Percentiles rank a stretch among this genome's conserved stretches.
Conservation (phyloP, 768 basidiomycete genomes). For the Podaxis sp. region DNA sequence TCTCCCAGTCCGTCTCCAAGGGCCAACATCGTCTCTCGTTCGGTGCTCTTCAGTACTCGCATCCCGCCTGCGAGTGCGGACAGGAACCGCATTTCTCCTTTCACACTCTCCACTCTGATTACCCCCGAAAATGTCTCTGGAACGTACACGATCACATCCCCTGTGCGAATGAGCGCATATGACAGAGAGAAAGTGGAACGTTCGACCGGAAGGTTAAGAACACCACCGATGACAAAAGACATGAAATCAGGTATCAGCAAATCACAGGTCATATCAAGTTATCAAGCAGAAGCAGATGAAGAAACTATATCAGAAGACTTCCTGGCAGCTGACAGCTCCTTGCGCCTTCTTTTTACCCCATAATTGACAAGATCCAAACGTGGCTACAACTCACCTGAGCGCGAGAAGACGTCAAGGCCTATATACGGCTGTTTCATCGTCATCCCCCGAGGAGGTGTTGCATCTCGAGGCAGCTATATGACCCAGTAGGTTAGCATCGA, state of each 20-base stretch:
- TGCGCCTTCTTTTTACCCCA: background rate
- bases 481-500: background rate
- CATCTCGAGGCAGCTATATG: constrained; percentile 27
- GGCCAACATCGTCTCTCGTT: constrained; percentile 31
- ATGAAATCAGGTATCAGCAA: constrained; percentile 1
- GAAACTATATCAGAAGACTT: background rate
- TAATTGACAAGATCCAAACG: background rate
- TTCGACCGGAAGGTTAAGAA: constrained; percentile 5
- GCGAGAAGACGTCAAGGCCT: constrained; percentile 33
- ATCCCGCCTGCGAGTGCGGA: constrained; percentile 29
- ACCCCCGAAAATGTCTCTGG: constrained; percentile 36
- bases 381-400: constrained; percentile 26
- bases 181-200: background rate
- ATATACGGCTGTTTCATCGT: constrained; percentile 32
- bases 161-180: constrained; percentile 19
- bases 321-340: background rate
- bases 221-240: background rate
- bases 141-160: constrained; percentile 32
- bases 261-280: background rate
- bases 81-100: constrained; percentile 31
- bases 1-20: constrained; percentile 25
- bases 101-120: constrained; percentile 31
- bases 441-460: constrained; percentile 11
- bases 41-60: constrained; percentile 32
- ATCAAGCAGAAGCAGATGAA: background rate